phyloP scores from a whole-genome alignment of 192 early-diverging fungal genomes.

The Umbelopsis vinacea region DNA sequence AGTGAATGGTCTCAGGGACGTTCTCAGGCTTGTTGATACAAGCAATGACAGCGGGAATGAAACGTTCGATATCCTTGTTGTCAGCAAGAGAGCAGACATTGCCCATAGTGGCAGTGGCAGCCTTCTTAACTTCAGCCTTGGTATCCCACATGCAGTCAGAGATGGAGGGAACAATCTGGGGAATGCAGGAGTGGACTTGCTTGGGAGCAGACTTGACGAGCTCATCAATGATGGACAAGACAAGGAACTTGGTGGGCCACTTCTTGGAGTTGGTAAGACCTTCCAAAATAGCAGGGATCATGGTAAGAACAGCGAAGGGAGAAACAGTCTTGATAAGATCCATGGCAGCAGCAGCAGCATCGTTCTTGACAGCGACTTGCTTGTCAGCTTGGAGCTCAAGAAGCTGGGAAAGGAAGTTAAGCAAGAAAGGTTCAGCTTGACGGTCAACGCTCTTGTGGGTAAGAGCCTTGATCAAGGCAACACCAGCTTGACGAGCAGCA shows the following conservation, averaged over 20 bases:
- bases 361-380: slow-evolving; percentile 46
- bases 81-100: slow-evolving; percentile 71
- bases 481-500: slow-evolving; percentile 62
- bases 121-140: slow-evolving; percentile 70
- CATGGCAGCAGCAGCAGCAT: slow-evolving; percentile 50
- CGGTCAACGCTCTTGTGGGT: slow-evolving; percentile 46
- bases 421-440: slow-evolving; percentile 69
- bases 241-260: slow-evolving; percentile 71
- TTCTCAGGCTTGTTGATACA: slow-evolving; percentile 81
- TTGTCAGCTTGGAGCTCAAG: slow-evolving; percentile 66
- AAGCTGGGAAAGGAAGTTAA: slow-evolving; percentile 64
- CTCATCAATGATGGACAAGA: slow-evolving; percentile 48
- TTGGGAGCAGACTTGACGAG: slow-evolving; percentile 51
- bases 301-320: slow-evolving; percentile 48
- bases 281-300: slow-evolving; percentile 69
- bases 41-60: slow-evolving; percentile 73
- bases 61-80: slow-evolving; percentile 81
- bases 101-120: slow-evolving; percentile 69
- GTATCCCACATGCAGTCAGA: slow-evolving; percentile 83
- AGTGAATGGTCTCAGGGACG: slow-evolving; percentile 75
- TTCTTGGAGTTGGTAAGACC: slow-evolving; percentile 78
- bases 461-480: slow-evolving; percentile 62
- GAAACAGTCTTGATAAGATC: slow-evolving; percentile 48
- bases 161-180: slow-evolving; percentile 72
- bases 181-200: slow-evolving; percentile 54